Conservation (phyloP, 345 rosid genomes). For the Aurinia saxatilis region DNA sequence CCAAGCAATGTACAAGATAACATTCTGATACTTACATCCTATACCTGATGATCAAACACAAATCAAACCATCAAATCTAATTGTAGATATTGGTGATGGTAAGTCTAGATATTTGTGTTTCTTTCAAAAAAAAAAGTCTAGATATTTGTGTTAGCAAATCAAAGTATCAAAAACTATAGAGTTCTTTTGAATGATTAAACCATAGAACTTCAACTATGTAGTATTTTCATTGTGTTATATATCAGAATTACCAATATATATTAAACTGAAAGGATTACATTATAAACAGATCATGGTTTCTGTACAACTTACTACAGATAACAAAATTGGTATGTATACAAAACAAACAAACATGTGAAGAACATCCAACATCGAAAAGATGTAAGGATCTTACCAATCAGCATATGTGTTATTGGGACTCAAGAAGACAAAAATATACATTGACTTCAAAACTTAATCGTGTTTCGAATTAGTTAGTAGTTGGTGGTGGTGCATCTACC, state of each 20-base stretch:
- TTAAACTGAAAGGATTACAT: background rate
- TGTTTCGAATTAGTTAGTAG: conserved; percentile 5
- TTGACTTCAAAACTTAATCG: background rate
- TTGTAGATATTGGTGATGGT: background rate
- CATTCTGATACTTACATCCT: too few species aligned
- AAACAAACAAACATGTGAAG: background rate
- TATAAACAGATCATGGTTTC: background rate
- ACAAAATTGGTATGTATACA: background rate
- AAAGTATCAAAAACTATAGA: background rate
- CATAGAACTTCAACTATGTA: too few species aligned
- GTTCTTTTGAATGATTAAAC: too few species aligned
- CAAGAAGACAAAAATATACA: background rate
- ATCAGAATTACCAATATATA: background rate
- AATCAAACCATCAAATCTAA: too few species aligned
- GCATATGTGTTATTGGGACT: conserved; percentile 11
- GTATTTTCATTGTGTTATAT: background rate
- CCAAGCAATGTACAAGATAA: too few species aligned
- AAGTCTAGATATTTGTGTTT: background rate
- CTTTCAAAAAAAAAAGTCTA: too few species aligned
- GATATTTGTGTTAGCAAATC: too few species aligned
- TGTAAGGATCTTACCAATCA: too few species aligned
- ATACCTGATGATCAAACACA: too few species aligned
- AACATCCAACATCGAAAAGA: too few species aligned
- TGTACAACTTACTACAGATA: conserved; percentile 8
- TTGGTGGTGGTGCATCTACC: conserved; percentile 29